Conservation (phyloP, 164 flowering plant species). For the Nymphaea colorata region DNA sequence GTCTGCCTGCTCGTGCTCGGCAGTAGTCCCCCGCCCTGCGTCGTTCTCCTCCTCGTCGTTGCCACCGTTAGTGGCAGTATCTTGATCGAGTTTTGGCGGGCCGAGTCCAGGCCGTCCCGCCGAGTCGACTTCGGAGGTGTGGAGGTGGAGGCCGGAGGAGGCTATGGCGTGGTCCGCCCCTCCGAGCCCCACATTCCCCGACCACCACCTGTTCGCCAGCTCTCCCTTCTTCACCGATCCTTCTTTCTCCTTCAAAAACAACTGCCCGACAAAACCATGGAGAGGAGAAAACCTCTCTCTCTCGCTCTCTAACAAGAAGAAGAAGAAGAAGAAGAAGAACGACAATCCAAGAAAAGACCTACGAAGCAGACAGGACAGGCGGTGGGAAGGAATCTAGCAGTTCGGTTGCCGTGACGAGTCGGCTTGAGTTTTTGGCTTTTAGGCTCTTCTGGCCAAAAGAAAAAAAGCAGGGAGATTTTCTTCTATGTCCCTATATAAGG, state of each 20-base stretch:
- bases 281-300: background rate
- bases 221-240: constrained; percentile 2
- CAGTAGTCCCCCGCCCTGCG: constrained; percentile 19
- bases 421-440: no score
- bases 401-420: no score
- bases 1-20: constrained; percentile 13
- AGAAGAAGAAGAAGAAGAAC: no score
- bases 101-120: constrained; percentile 11
- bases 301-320: background rate
- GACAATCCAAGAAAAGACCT: background rate
- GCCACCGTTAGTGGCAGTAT: constrained; percentile 13
- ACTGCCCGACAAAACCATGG: background rate
- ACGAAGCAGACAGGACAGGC: no score
- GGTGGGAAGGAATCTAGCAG: no score
- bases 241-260: background rate
- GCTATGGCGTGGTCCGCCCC: constrained; percentile 20
- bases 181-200: constrained; percentile 40
- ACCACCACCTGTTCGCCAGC: constrained; percentile 63
- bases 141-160: constrained; percentile 21
- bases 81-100: constrained; percentile 14
- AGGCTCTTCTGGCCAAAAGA: no score
- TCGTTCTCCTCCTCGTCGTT: constrained; percentile 7
- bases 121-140: constrained; percentile 19
- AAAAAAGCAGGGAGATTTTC: no score
- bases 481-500: no score